Base-by-base conservation (phyloP, 2,329 filamentous ascomycete genomes). In the Diaporthe citriasiana region DNA sequence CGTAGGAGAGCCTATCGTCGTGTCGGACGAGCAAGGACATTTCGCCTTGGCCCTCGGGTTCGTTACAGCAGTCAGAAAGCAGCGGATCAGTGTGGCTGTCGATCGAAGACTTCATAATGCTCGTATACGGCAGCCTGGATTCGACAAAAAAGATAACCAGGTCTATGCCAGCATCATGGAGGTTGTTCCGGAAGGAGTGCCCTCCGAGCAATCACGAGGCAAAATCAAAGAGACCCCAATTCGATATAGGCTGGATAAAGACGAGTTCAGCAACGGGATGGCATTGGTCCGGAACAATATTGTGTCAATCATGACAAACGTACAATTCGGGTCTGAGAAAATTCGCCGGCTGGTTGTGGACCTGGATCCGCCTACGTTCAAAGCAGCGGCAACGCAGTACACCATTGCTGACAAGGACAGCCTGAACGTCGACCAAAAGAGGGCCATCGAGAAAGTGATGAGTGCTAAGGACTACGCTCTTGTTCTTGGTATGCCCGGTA, bases 261-360 rank as follows among this genome's bases (percentile, higher is more conserved):
- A 99, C 79, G 97, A 99, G 80, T 99, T 99, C 83, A 97, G 95
- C 83, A 98, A 97, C 79, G 97, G 97, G 73, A 97, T 99, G 94
- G 95, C 97, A 4, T 93, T 93, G 40, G 94, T 98, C 59, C 92
- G 97, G 70, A 98, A 98, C 83, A 99, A 98, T 78, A 89, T 99
- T 1, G 91, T 98, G 42, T 94, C 95, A 77, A 90, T 98, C 79
- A 98, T 99, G 95, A 91, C 94, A 53, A 91, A 95, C 77, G 90
- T 91, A 56, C 87, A 93, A 1, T 92, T 91, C 78, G 92, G 92
- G 63, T 91, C 94, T 27, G 87, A 88, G 60, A 88, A 95, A 79
- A 90, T 97, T 47, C 92, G 95, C 72, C 89, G 91, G 30, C 87
- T 98, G 50, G 93, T 98, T 53, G 91, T 98, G 12, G 94, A 97